Conservation (phyloP, 225 moss, liverwort and hornwort species). For the Pseudisothecium myosuroides region DNA sequence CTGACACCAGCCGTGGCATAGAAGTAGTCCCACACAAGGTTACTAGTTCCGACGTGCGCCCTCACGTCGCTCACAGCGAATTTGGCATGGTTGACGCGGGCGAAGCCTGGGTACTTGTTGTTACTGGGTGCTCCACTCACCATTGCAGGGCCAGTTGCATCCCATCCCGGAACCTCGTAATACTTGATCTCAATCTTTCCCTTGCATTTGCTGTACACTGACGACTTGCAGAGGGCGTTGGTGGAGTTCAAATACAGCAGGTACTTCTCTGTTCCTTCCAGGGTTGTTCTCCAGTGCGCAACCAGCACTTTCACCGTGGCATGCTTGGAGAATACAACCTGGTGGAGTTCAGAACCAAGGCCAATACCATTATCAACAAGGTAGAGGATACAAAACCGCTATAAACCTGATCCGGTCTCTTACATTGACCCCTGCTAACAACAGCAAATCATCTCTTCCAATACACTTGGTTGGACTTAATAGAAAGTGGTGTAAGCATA, state of each 20-base stretch:
- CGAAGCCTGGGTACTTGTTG: conserved; percentile 31
- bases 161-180: conserved; percentile 40
- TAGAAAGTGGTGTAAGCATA: neutral
- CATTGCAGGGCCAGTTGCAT: conserved; percentile 32
- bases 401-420: neutral
- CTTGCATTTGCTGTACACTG: conserved; percentile 25
- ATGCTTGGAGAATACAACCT: conserved; percentile 58
- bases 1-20: conserved; percentile 46
- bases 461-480: neutral
- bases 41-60: conserved; percentile 57
- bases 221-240: conserved; percentile 41
- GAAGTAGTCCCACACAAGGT: conserved; percentile 68
- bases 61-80: conserved; percentile 56
- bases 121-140: conserved; percentile 12
- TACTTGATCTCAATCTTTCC: conserved; percentile 46
- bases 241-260: conserved; percentile 31
- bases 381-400: neutral
- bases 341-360: neutral
- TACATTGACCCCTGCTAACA: neutral
- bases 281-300: conserved; percentile 29
- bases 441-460: neutral
- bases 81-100: conserved; percentile 60
- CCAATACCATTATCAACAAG: neutral
- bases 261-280: conserved; percentile 25
- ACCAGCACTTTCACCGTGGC: conserved; percentile 46